Percentiles rank a stretch among this genome's conserved stretches.
Conservation (phyloP, 2,329 filamentous ascomycete species). For the Alternaria sp. region DNA sequence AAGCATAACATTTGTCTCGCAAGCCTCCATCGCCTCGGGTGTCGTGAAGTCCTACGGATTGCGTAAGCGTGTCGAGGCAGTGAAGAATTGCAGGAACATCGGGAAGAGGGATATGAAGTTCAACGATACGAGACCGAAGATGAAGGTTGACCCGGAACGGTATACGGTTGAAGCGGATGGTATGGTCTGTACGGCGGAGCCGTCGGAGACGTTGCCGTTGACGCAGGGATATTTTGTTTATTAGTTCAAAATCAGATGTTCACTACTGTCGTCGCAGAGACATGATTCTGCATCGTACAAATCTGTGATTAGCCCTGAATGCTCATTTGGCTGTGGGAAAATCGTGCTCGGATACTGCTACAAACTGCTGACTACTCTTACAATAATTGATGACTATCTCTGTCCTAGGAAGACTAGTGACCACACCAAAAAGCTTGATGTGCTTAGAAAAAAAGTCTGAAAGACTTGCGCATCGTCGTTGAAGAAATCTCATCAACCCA, state of each 20-base stretch:
- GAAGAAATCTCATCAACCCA: not conserved
- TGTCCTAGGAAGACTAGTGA: not conserved
- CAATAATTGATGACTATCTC: not conserved
- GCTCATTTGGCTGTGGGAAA: not conserved
- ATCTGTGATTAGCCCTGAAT: not conserved
- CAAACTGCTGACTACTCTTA: not conserved
- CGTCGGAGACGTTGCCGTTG: conserved; percentile 75
- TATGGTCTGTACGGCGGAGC: conserved; percentile 74
- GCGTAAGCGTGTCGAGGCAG: conserved; percentile 80
- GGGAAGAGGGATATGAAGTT: conserved; percentile 90
- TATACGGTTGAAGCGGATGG: conserved; percentile 90
- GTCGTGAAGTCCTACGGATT: conserved; percentile 76
- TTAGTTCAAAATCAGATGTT: conserved; percentile 48
- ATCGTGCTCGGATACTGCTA: not conserved
- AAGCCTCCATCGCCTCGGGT: conserved; percentile 73
- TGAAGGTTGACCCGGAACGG: conserved; percentile 90
- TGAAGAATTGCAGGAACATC: conserved; percentile 77
- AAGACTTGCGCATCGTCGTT: not conserved
- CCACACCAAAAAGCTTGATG: not conserved
- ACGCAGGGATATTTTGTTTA: conserved; percentile 82
- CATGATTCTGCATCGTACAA: not conserved
- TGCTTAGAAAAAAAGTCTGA: not conserved
- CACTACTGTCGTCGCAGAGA: not conserved
- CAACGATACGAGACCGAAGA: conserved; percentile 83
- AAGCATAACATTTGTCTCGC: conserved; percentile 84